phyloP scores from a whole-genome alignment of 768 basidiomycete species.

The Suillus spraguei region DNA sequence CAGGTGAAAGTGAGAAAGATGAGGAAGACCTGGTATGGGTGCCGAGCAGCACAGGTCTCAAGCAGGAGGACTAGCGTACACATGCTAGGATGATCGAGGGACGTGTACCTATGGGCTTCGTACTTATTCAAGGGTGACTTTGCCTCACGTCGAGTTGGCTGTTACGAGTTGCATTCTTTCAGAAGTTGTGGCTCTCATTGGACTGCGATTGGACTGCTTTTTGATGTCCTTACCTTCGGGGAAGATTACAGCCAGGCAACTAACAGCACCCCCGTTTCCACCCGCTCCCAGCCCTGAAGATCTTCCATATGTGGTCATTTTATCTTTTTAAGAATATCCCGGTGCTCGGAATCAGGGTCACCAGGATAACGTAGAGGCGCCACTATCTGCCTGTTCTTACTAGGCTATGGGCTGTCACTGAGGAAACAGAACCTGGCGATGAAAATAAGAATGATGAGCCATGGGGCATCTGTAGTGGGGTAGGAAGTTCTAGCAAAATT shows the following conservation, averaged over 20 bases:
- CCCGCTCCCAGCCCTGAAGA: neutral
- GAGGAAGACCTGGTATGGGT: conserved; percentile 39
- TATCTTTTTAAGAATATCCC: neutral
- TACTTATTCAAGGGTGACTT: neutral
- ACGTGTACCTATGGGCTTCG: neutral
- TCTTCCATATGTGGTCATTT: neutral
- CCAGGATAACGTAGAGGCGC: conserved; percentile 1
- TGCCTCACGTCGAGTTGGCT: neutral
- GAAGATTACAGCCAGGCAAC: neutral
- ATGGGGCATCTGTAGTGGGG: neutral
- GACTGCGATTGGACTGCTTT: neutral
- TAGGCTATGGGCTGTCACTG: no score
- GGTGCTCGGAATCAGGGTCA: conserved; percentile 1
- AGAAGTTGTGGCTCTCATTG: neutral
- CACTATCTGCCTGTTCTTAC: neutral
- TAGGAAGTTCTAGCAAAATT: neutral
- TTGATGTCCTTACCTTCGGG: neutral
- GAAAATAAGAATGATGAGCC: conserved; percentile 1
- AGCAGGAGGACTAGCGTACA: conserved; percentile 17
- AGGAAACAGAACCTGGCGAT: no score
- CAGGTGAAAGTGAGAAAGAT: conserved; percentile 26
- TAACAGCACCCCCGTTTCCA: neutral
- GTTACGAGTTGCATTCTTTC: neutral
- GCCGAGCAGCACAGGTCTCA: conserved; percentile 17
- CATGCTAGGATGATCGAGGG: neutral